A percentile compares a stretch with the other conserved stretches of the same genome.
Conservation (phyloP, 192 early-diverging fungal species). For the Coemansia sp. region DNA sequence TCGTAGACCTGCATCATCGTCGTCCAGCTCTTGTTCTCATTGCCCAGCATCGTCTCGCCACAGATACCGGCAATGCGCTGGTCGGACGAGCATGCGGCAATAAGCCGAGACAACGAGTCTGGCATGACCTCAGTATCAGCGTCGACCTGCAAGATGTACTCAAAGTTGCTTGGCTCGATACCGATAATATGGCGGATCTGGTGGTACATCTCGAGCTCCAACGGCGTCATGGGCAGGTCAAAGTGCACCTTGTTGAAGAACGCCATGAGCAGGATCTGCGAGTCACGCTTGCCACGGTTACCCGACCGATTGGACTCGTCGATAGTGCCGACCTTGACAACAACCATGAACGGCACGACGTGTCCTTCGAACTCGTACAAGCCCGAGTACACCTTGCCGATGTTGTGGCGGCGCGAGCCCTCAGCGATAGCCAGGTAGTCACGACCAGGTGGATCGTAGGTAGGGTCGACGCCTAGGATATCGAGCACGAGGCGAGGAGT, state of each 20-base stretch:
- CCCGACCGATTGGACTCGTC: constrained; percentile 86
- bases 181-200: constrained; percentile 98
- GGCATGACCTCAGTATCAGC: constrained; percentile 84
- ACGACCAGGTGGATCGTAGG: constrained; percentile 72
- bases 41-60: constrained; percentile 89
- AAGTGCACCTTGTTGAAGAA: constrained; percentile 96
- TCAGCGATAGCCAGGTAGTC: constrained; percentile 91
- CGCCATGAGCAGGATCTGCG: constrained; percentile 93
- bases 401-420: constrained; percentile 90
- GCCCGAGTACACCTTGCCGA: constrained; percentile 97
- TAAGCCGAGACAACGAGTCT: constrained; percentile 88
- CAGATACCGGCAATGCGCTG: constrained; percentile 85
- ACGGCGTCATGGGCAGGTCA: constrained; percentile 85
- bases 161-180: constrained; percentile 76
- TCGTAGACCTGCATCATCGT: constrained; percentile 98
- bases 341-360: constrained; percentile 92
- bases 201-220: constrained; percentile 98
- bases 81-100: constrained; percentile 78
- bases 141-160: constrained; percentile 81
- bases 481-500: constrained; percentile 94
- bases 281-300: constrained; percentile 98
- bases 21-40: constrained; percentile 88
- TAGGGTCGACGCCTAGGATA: constrained; percentile 84
- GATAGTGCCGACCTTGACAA: constrained; percentile 92
- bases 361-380: constrained; percentile 89